Conservation (phyloP, 2,329 filamentous ascomycete species). For the Botryotinia globosa region DNA sequence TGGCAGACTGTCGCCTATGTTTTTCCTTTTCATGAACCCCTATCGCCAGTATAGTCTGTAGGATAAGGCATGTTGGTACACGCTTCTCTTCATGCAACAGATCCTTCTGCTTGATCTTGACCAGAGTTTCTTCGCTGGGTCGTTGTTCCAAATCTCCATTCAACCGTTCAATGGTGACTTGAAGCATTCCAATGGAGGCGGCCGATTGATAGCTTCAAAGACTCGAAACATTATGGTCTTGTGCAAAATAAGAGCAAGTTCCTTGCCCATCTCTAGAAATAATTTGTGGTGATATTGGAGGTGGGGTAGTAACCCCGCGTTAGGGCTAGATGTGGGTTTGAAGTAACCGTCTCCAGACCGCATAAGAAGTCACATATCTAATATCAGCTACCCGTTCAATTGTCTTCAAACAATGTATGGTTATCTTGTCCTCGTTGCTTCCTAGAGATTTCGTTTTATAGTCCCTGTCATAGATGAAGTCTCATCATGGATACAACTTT, state of each 20-base stretch:
- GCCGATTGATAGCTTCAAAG: no score
- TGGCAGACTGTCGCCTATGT: neutral
- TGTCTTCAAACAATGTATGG: neutral
- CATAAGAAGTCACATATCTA: neutral
- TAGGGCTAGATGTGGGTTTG: constrained; percentile 8
- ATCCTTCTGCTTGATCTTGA: neutral
- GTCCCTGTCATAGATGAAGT: neutral
- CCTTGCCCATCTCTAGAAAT: neutral
- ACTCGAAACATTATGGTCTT: neutral
- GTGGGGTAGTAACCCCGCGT: constrained; percentile 14
- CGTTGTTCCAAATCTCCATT: neutral
- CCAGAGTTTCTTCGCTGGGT: neutral
- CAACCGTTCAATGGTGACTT: neutral
- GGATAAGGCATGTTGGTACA: neutral
- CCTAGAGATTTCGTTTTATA: neutral
- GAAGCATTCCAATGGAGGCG: neutral
- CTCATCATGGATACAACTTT: neutral
- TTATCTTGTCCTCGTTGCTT: neutral
- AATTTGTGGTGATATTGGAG: neutral
- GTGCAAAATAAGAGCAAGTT: neutral
- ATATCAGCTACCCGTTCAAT: neutral
- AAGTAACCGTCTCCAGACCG: neutral
- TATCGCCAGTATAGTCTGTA: neutral
- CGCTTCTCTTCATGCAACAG: neutral
- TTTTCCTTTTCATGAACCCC: no score